These are phyloP conservation scores for Agroathelia rolfsii DNA, from an alignment of 1,284 basidiomycete species.

Conservation along the genomic window DNA sequence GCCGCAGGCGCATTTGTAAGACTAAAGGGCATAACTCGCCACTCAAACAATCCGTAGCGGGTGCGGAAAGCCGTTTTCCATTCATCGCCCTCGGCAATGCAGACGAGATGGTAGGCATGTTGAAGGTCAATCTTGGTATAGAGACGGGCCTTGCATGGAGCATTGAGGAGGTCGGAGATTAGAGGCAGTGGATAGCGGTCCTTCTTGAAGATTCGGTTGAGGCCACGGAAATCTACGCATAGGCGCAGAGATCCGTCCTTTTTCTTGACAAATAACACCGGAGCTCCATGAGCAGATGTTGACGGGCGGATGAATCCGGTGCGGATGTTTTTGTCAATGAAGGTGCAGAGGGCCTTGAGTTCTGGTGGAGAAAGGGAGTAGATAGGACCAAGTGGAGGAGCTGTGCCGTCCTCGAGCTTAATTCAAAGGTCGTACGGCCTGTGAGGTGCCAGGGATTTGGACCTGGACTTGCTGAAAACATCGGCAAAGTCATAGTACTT, in stretches of 20 bases:
- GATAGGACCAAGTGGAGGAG: constrained; percentile 14
- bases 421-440: constrained; percentile 15
- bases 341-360: constrained; percentile 11
- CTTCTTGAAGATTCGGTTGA: constrained; percentile 18
- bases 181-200: constrained; percentile 19
- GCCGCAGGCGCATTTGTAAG: constrained; percentile 20
- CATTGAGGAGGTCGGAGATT: constrained; percentile 20
- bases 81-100: constrained; percentile 10
- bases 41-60: constrained; percentile 20
- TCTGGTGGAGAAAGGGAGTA: constrained; percentile 17
- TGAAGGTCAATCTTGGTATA: constrained; percentile 16
- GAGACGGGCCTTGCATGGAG: constrained; percentile 4
- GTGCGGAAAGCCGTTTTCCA: constrained; percentile 24
- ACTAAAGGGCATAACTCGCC: constrained; percentile 27
- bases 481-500: constrained; percentile 11
- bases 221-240: constrained; percentile 23
- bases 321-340: constrained; percentile 15
- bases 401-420: constrained; percentile 13
- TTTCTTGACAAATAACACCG: constrained; percentile 20
- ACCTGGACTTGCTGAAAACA: constrained; percentile 8
- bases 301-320: constrained; percentile 11
- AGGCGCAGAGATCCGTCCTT: constrained; percentile 21
- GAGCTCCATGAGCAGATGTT: constrained; percentile 8
- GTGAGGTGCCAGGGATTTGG: constrained; percentile 20
- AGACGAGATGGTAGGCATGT: constrained; percentile 16